Conservation (phyloP, 495 filamentous ascomycete genomes). For the Aspergillus wentii region DNA sequence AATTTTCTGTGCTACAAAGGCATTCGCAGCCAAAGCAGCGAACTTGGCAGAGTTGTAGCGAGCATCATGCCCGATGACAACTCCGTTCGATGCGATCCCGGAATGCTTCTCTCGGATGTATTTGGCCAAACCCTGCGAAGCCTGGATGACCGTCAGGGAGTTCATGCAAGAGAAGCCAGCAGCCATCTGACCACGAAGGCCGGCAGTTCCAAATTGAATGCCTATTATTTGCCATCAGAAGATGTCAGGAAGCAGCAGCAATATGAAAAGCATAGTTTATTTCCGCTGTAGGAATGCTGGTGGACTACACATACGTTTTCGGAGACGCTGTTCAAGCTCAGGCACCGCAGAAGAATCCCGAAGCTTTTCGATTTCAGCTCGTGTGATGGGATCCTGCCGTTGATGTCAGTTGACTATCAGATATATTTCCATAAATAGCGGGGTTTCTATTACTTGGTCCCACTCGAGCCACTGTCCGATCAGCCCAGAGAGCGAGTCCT, state of each 20-base stretch:
- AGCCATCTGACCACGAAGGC: slow-evolving; percentile 64
- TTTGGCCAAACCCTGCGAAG: slow-evolving; percentile 65
- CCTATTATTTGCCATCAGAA: slow-evolving; percentile 26
- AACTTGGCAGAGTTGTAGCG: slow-evolving; percentile 63
- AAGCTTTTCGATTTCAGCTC: slow-evolving; percentile 55
- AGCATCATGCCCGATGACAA: slow-evolving; percentile 66
- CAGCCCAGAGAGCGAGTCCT: slow-evolving; percentile 31
- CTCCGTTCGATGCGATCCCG: slow-evolving; percentile 35
- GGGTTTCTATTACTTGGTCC: slow-evolving; percentile 49
- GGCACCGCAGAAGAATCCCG: slow-evolving; percentile 38
- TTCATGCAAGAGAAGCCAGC: slow-evolving; percentile 71
- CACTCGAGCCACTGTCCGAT: slow-evolving; percentile 57
- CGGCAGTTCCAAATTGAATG: slow-evolving; percentile 68
- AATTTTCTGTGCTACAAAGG: slow-evolving; percentile 57
- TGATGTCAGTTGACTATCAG: slow-evolving; percentile 1
- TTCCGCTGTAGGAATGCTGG: not conserved
- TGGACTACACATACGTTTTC: slow-evolving; percentile 37
- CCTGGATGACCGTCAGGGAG: slow-evolving; percentile 64
- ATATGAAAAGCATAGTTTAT: too few relatives aligned
- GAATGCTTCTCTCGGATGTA: slow-evolving; percentile 47
- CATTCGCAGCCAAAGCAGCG: slow-evolving; percentile 58
- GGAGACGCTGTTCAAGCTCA: slow-evolving; percentile 54
- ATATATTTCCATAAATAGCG: not conserved
- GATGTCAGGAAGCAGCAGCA: slow-evolving; percentile 1
- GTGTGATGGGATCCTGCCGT: slow-evolving; percentile 51